Conservation (phyloP, 2,329 filamentous ascomycete species). For the Knufia fluminis region DNA sequence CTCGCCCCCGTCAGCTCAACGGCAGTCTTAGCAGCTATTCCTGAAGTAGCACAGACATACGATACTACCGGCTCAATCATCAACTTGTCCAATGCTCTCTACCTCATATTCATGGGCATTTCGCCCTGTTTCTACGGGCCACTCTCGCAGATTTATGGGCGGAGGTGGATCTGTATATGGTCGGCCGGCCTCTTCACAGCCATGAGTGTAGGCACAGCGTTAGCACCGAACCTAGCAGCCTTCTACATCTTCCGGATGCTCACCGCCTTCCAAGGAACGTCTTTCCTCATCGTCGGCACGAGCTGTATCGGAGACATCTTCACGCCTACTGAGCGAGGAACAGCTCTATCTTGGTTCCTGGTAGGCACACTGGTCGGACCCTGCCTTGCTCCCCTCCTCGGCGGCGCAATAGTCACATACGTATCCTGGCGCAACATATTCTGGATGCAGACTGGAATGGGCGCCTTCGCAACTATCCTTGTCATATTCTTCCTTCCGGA, state of each 20-base stretch:
- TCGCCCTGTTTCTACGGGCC: constrained; percentile 64
- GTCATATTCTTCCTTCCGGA: constrained; percentile 62
- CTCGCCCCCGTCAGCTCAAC: constrained; percentile 67
- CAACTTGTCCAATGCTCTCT: constrained; percentile 66
- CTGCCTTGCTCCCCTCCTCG: constrained; percentile 57
- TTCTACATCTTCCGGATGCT: constrained; percentile 69
- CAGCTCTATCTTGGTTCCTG: constrained; percentile 64
- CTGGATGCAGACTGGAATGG: constrained; percentile 64
- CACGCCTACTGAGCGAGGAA: constrained; percentile 58
- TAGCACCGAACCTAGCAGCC: constrained; percentile 59
- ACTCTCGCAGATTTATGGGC: constrained; percentile 56
- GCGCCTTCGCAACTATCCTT: constrained; percentile 49
- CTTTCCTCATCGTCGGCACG: constrained; percentile 63
- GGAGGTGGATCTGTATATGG: constrained; percentile 49
- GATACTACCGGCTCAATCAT: constrained; percentile 59
- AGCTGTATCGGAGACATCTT: constrained; percentile 61
- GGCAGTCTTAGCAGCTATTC: constrained; percentile 61
- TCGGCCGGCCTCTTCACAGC: constrained; percentile 56
- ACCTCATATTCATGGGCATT: constrained; percentile 64
- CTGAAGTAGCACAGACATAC: constrained; percentile 61
- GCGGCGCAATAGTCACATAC: constrained; percentile 69
- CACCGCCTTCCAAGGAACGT: constrained; percentile 66
- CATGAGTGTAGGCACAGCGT: constrained; percentile 62
- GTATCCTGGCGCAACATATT: constrained; percentile 65
- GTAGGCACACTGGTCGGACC: constrained; percentile 63